Evolutionary conservation across 2,329 filamentous ascomycete species (phyloP).

Genomic region (Aspergillus ochraceus): DNA sequence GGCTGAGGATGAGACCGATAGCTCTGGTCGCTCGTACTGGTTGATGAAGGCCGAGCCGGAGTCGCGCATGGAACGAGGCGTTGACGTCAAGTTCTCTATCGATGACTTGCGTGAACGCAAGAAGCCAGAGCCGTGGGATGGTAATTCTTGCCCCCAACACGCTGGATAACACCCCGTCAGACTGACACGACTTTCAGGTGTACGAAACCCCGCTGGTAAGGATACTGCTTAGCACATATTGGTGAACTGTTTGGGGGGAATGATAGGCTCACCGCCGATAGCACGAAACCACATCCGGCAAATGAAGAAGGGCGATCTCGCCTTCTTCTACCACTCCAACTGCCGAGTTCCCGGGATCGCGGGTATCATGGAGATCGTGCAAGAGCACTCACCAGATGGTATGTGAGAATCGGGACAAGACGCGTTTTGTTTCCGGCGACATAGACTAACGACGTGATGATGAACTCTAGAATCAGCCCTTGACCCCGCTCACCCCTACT

Average conservation of each 20-base stretch:
- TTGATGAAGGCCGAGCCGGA: constrained; percentile 88
- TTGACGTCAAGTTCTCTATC: constrained; percentile 91
- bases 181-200: constrained; percentile 35
- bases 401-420: constrained; percentile 36
- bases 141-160: constrained; percentile 49
- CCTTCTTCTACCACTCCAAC: constrained; percentile 97
- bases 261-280: constrained; percentile 25
- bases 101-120: constrained; percentile 75
- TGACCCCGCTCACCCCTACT: constrained; percentile 73
- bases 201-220: constrained; percentile 46
- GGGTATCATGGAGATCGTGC: constrained; percentile 84
- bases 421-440: neutral
- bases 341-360: constrained; percentile 87
- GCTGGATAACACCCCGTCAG: neutral
- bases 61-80: constrained; percentile 78
- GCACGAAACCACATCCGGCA: constrained; percentile 86
- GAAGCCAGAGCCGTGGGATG: constrained; percentile 87
- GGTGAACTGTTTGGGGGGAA: neutral
- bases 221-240: neutral
- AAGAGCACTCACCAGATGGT: constrained; percentile 79
- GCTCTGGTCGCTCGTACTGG: constrained; percentile 60
- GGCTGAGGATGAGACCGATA: constrained; percentile 15
- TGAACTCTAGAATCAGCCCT: constrained; percentile 62
- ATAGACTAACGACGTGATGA: constrained; percentile 6
- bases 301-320: constrained; percentile 89